These are phyloP conservation scores for Entrophospora sp. DNA, from an alignment of 192 early-diverging fungal genomes.

Conservation along the genomic window DNA sequence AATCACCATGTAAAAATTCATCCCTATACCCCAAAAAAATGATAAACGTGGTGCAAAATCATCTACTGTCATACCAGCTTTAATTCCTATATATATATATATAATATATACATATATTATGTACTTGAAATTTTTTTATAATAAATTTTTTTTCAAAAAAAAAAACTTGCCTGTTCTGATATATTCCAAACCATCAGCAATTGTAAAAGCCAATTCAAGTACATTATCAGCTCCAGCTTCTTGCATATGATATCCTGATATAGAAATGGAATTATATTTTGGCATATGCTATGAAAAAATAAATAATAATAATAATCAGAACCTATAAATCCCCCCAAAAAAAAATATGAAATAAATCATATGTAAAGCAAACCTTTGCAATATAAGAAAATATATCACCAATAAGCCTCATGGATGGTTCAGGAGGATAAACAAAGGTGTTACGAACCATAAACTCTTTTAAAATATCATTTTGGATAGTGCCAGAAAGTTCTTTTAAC, in stretches of 20 bases:
- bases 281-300: constrained; percentile 60
- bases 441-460: constrained; percentile 95
- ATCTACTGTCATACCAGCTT: constrained; percentile 81
- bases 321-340: not conserved
- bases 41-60: constrained; percentile 83
- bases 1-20: constrained; percentile 86
- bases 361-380: constrained; percentile 38
- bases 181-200: constrained; percentile 84
- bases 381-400: constrained; percentile 87
- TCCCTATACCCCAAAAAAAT: constrained; percentile 88
- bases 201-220: constrained; percentile 87
- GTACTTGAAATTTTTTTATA: not conserved
- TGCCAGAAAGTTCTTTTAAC: constrained; percentile 72
- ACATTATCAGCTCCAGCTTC: constrained; percentile 84
- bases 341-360: not conserved
- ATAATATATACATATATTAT: constrained; percentile 5
- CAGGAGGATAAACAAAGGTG: constrained; percentile 90
- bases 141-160: not conserved
- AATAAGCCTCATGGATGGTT: constrained; percentile 83
- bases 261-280: constrained; percentile 93
- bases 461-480: constrained; percentile 88
- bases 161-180: constrained; percentile 62
- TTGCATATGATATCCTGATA: constrained; percentile 90
- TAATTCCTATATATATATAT: constrained; percentile 37
- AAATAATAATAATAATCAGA: not conserved